Evolutionary conservation across 2,329 filamentous ascomycete genomes (phyloP).

Genomic region (Diplocarpon mali): DNA sequence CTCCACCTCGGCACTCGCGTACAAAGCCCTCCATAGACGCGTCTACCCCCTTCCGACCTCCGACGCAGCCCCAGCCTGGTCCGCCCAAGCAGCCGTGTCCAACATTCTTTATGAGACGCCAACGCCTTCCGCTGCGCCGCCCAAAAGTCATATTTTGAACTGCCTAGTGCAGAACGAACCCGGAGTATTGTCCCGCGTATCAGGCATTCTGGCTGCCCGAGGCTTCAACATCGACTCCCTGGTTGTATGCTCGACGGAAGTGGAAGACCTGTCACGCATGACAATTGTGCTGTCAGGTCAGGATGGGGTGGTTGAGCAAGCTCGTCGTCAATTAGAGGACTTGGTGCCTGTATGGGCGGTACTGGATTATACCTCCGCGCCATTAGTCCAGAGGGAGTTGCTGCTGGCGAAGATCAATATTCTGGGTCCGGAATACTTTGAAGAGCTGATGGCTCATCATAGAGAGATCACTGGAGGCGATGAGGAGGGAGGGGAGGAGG

Average conservation of each 20-base stretch:
- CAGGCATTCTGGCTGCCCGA: slow-evolving; percentile 86
- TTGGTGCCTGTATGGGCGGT: slow-evolving; percentile 97
- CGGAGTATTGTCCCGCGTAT: slow-evolving; percentile 90
- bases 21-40: slow-evolving; percentile 91
- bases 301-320: slow-evolving; percentile 95
- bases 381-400: slow-evolving; percentile 90
- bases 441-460: slow-evolving; percentile 91
- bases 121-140: slow-evolving; percentile 66
- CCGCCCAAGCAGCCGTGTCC: slow-evolving; percentile 87
- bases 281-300: slow-evolving; percentile 95
- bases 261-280: slow-evolving; percentile 94
- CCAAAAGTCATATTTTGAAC: slow-evolving; percentile 93
- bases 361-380: slow-evolving; percentile 84
- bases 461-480: slow-evolving; percentile 63
- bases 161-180: slow-evolving; percentile 98
- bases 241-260: slow-evolving; percentile 95
- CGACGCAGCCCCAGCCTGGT: slow-evolving; percentile 66
- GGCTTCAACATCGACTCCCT: slow-evolving; percentile 99
- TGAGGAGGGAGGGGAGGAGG: slow-evolving; percentile 29
- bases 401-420: slow-evolving; percentile 95
- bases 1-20: slow-evolving; percentile 87
- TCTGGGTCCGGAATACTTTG: slow-evolving; percentile 93
- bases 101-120: slow-evolving; percentile 99
- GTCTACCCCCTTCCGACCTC: slow-evolving; percentile 75
- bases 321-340: slow-evolving; percentile 87